Percentiles rank a stretch among this genome's conserved stretches.
Conservation (phyloP, 1,139 yeast genomes). For the Geotrichum australiense region DNA sequence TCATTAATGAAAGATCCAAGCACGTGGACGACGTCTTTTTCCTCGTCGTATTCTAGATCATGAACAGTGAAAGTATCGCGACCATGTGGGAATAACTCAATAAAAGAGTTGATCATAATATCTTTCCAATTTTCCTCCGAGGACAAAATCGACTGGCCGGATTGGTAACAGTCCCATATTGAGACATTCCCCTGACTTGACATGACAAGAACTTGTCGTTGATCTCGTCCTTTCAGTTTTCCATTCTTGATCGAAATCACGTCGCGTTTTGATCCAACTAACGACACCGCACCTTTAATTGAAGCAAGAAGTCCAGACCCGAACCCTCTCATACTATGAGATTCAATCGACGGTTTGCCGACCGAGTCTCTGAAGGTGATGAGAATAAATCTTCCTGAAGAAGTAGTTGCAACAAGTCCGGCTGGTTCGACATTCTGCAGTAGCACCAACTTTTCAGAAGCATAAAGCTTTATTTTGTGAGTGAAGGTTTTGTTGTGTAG, state of each 20-base stretch:
- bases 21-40: constrained; percentile 43
- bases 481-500: constrained; percentile 34
- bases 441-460: constrained; percentile 40
- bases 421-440: constrained; percentile 66
- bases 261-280: constrained; percentile 37
- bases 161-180: constrained; percentile 43
- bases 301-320: constrained; percentile 31
- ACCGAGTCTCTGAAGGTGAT: constrained; percentile 59
- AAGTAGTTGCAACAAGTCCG: constrained; percentile 66
- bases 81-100: constrained; percentile 41
- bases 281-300: constrained; percentile 27
- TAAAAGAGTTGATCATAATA: constrained; percentile 36
- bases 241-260: constrained; percentile 59
- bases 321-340: constrained; percentile 24
- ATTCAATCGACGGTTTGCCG: constrained; percentile 47
- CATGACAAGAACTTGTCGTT: constrained; percentile 38
- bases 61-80: constrained; percentile 40
- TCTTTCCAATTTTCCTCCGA: constrained; percentile 35
- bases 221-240: constrained; percentile 47
- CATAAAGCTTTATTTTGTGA: constrained; percentile 35
- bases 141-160: constrained; percentile 38
- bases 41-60: constrained; percentile 40
- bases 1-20: constrained; percentile 40
- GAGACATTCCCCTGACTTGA: constrained; percentile 41
- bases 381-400: constrained; percentile 59